Base-by-base conservation (phyloP, 1,139 yeast species). In the Taphrina communis region DNA sequence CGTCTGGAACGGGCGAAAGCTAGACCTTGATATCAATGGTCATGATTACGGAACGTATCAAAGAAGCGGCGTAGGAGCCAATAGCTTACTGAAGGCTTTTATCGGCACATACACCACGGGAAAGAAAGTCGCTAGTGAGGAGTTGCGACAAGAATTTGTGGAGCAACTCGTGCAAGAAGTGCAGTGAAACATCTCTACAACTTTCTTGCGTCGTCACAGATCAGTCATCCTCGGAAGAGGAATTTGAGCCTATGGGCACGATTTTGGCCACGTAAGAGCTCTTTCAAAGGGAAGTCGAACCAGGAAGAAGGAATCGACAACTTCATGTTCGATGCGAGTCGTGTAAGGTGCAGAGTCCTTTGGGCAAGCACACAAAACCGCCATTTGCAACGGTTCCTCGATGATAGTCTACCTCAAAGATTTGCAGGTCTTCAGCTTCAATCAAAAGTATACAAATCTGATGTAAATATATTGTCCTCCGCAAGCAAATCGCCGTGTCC, bases 1-100 rank as follows among this genome's bases (percentile, higher is more conserved):
- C 19, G 55, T 46, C 44, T 63, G 53, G 52, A 44, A 55, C 14
- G 67, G 67, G n/a, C 53, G 35, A 7, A 44, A 38, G 9, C 44
- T 63, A 6, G 67, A 63, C 17, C 38, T 57, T 12, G 55, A 63
- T 48, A 41, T 35, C 38, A 35, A 55, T 38, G 61, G 46, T 35
- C 67, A 63, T 63, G 67, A 63, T 19, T 63, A 63, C n/a, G 67
- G 67, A 14, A 46, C 44, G 1, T 55, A 52, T 46, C 25, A 38
- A 2, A 35, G 31, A 3, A 2, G 1, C 6, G 51, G 53, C 2
- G 19, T 14, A 12, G 55, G 44, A 11, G 48, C 55, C 1, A 17
- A 39, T 9, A 19, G 11, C 14, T 39, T 63, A 39, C 42, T 55
- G 21, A 39, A 44, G 21, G 53, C 67, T 5, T 63, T 63, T 46